Evolutionary conservation across 2,329 filamentous ascomycete genomes (phyloP).

Genomic region (Coniochaeta hoffmannii): DNA sequence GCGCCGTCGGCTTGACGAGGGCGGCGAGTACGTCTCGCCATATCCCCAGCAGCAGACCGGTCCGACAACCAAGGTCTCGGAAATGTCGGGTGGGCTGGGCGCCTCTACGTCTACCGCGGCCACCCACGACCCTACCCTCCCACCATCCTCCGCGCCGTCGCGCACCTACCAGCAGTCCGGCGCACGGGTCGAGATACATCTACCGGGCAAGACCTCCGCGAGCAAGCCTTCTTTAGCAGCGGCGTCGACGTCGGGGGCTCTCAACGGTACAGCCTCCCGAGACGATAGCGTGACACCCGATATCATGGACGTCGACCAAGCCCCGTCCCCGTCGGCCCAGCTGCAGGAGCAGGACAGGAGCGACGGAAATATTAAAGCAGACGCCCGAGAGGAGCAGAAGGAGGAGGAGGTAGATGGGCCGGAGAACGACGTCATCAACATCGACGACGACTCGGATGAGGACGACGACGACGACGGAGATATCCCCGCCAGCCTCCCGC

Average conservation of each 20-base stretch:
- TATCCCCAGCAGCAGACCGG: slow-evolving; percentile 8
- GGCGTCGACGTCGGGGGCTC: neutral
- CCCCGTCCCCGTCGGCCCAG: neutral
- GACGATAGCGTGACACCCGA: neutral
- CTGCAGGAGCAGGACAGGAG: neutral
- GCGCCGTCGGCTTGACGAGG: slow-evolving; percentile 14
- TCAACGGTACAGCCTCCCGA: neutral
- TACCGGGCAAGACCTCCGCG: neutral
- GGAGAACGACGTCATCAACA: neutral
- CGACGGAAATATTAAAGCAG: neutral
- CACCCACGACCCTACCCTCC: slow-evolving; percentile 25
- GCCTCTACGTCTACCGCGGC: slow-evolving; percentile 28
- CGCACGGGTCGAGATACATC: slow-evolving; percentile 2
- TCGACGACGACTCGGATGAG: neutral
- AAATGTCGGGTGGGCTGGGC: slow-evolving; percentile 25
- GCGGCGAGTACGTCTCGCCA: slow-evolving; percentile 10
- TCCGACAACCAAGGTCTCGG: slow-evolving; percentile 16
- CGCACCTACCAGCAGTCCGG: slow-evolving; percentile 8
- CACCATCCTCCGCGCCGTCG: slow-evolving; percentile 14
- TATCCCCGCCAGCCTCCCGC: slow-evolving; percentile 24
- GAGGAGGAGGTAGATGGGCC: slow-evolving; percentile 8
- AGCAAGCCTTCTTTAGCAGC: neutral
- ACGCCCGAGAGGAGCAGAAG: neutral
- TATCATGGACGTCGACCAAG: slow-evolving; percentile 5
- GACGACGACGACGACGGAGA: slow-evolving; percentile 19